phyloP scores from a whole-genome alignment of 2,329 filamentous ascomycete species.

The Didymella pinodella region DNA sequence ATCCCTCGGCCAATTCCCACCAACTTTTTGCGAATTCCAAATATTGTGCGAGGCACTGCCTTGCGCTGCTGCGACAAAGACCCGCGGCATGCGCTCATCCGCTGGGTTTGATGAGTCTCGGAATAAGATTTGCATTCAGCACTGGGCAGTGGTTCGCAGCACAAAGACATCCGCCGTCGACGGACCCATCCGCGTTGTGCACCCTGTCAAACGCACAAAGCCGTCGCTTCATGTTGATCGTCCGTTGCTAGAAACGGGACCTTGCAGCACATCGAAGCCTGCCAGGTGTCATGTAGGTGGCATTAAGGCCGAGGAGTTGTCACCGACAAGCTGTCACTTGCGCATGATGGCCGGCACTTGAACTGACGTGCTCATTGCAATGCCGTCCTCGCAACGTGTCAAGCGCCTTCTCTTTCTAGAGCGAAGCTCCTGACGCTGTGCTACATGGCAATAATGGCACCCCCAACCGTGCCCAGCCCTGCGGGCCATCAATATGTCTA shows the following conservation, averaged over 20 bases:
- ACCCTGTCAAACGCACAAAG: slow-evolving; percentile 31
- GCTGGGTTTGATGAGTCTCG: neutral
- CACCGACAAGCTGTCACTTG: neutral
- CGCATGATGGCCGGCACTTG: slow-evolving; percentile 14
- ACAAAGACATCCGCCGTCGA: slow-evolving; percentile 18
- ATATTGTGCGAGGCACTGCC: too few relatives aligned
- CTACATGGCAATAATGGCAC: slow-evolving; percentile 17
- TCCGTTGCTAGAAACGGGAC: slow-evolving; percentile 15
- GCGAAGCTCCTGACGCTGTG: slow-evolving; percentile 14
- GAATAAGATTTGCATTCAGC: slow-evolving; percentile 3
- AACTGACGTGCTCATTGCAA: slow-evolving; percentile 4
- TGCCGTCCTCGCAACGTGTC: slow-evolving; percentile 14
- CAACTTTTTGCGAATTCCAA: too few relatives aligned
- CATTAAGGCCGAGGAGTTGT: neutral
- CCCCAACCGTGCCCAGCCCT: slow-evolving; percentile 17
- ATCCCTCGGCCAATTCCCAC: too few relatives aligned
- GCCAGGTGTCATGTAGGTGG: slow-evolving; percentile 19
- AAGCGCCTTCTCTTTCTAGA: slow-evolving; percentile 23
- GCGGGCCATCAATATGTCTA: slow-evolving; percentile 11
- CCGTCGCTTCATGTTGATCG: slow-evolving; percentile 22
- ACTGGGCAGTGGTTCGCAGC: slow-evolving; percentile 26
- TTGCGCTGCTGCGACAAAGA: neutral
- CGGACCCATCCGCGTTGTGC: slow-evolving; percentile 23
- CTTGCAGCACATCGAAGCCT: slow-evolving; percentile 17
- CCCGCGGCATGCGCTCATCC: neutral